phyloP scores from a whole-genome alignment of 2,329 filamentous ascomycete genomes.

The Fusarium sp. region DNA sequence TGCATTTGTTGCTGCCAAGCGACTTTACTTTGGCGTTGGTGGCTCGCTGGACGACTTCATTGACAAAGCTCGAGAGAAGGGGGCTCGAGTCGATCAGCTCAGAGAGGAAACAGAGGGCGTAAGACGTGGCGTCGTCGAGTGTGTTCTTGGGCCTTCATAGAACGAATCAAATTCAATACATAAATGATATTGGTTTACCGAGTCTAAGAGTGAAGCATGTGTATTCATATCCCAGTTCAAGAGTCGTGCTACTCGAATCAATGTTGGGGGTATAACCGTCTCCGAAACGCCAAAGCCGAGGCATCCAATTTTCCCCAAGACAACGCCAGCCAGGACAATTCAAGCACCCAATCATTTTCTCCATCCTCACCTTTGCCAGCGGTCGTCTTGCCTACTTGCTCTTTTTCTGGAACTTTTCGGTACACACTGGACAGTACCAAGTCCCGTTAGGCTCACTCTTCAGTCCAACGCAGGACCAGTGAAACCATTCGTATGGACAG shows the following conservation, averaged over 20 bases:
- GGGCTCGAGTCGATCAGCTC: slow-evolving; percentile 58
- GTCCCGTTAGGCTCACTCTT: slow-evolving; percentile 72
- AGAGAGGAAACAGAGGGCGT: slow-evolving; percentile 68
- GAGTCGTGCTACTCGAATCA: slow-evolving; percentile 12
- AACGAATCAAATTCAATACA: not conserved
- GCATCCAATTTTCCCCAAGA: not conserved
- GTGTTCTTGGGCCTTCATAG: slow-evolving; percentile 47
- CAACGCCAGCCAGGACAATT: slow-evolving; percentile 1
- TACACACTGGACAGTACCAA: slow-evolving; percentile 72
- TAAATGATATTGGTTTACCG: not conserved
- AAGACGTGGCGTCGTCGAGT: slow-evolving; percentile 66
- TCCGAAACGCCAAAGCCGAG: slow-evolving; percentile 25
- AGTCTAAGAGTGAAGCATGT: slow-evolving; percentile 2
- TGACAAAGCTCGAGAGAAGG: slow-evolving; percentile 57
- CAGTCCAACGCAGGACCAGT: slow-evolving; percentile 76
- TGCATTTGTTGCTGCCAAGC: slow-evolving; percentile 77
- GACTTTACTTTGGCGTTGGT: slow-evolving; percentile 84
- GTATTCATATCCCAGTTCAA: slow-evolving; percentile 4
- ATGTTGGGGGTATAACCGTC: slow-evolving; percentile 33
- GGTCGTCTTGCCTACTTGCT: slow-evolving; percentile 37
- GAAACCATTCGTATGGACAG: slow-evolving; percentile 86
- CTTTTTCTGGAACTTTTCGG: slow-evolving; percentile 59
- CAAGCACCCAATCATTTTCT: slow-evolving; percentile 1
- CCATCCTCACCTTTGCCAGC: not conserved
- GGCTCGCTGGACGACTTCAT: slow-evolving; percentile 81